These are phyloP conservation scores for Diaporthe eres DNA, from an alignment of 2,329 filamentous ascomycete species.

Conservation along the genomic window DNA sequence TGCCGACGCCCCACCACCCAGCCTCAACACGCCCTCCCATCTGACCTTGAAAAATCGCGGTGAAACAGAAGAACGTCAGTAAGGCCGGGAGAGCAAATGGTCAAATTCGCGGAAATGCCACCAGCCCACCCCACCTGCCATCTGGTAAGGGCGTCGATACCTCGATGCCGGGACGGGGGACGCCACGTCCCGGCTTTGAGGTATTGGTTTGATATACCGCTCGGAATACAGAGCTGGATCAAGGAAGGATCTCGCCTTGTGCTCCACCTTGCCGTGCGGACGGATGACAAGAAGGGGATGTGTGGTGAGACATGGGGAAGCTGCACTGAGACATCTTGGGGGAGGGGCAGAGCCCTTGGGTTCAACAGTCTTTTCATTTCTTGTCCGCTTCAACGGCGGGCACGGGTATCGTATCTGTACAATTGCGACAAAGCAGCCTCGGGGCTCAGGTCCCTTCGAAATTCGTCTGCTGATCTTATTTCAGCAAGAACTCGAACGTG, in stretches of 20 bases:
- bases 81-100: slow-evolving; percentile 59
- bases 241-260: slow-evolving; percentile 83
- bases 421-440: slow-evolving; percentile 1
- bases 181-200: slow-evolving; percentile 29
- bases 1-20: slow-evolving; percentile 43
- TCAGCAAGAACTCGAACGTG: slow-evolving; percentile 40
- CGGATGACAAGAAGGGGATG: slow-evolving; percentile 17
- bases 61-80: slow-evolving; percentile 20
- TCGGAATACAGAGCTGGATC: slow-evolving; percentile 81
- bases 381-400: slow-evolving; percentile 14
- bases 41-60: slow-evolving; percentile 40
- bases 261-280: slow-evolving; percentile 83
- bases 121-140: slow-evolving; percentile 50
- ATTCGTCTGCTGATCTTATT: background rate
- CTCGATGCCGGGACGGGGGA: slow-evolving; percentile 32
- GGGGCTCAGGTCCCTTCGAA: background rate
- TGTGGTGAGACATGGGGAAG: slow-evolving; percentile 36
- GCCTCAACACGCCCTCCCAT: slow-evolving; percentile 25
- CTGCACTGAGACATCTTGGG: slow-evolving; percentile 31
- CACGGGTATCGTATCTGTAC: slow-evolving; percentile 41
- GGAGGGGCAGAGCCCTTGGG: slow-evolving; percentile 23
- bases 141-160: slow-evolving; percentile 43
- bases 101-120: slow-evolving; percentile 55
- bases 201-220: slow-evolving; percentile 71
- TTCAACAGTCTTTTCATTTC: slow-evolving; percentile 36